Conservation (phyloP, 352 stramenopile genomes). For the Globisporangium uncinulatum region DNA sequence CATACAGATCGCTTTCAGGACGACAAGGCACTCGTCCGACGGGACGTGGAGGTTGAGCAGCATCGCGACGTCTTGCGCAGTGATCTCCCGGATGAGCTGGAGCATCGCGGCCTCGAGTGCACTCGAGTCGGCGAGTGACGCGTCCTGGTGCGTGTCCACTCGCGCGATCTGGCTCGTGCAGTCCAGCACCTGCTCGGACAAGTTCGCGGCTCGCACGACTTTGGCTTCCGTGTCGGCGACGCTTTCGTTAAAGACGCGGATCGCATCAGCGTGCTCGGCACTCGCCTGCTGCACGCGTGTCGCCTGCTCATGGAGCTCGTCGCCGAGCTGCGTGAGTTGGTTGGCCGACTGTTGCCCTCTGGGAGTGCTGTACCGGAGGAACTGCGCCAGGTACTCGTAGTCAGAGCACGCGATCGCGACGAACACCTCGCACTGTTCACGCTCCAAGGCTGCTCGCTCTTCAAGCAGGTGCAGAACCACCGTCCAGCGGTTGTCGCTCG, state of each 20-base stretch:
- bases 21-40: constrained; percentile 37
- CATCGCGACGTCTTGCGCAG: constrained; percentile 61
- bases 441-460: constrained; percentile 36
- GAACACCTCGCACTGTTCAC: constrained; percentile 52
- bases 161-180: constrained; percentile 42
- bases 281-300: constrained; percentile 10
- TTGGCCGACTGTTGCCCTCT: constrained; percentile 4
- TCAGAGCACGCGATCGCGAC: constrained; percentile 63
- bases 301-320: constrained; percentile 19
- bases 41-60: constrained; percentile 58
- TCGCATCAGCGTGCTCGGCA: constrained; percentile 31
- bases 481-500: constrained; percentile 8
- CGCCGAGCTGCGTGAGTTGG: constrained; percentile 14
- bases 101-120: constrained; percentile 61
- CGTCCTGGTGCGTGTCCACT: constrained; percentile 43
- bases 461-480: constrained; percentile 41
- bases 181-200: constrained; percentile 55
- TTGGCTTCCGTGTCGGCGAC: constrained; percentile 75
- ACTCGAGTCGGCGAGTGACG: constrained; percentile 39
- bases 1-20: constrained; percentile 76
- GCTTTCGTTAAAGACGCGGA: constrained; percentile 56
- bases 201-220: constrained; percentile 25
- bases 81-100: constrained; percentile 55
- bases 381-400: constrained; percentile 44
- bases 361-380: constrained; percentile 30